Conservation (phyloP, 345 rosid genomes). For the Pistacia atlantica region DNA sequence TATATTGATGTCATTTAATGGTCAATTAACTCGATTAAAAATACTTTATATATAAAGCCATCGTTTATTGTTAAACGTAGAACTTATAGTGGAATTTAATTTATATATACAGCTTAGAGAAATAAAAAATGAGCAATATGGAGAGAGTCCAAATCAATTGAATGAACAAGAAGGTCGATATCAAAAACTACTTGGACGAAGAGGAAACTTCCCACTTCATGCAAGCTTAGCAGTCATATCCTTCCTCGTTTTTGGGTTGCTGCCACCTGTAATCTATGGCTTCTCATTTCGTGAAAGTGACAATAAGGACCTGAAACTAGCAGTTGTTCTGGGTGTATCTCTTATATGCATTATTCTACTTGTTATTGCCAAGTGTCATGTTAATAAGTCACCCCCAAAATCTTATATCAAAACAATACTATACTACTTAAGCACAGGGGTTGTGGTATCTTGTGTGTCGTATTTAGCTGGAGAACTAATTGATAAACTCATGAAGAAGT, state of each 20-base stretch:
- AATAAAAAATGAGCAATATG: conserved; percentile 40
- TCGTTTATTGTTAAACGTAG: too few species aligned
- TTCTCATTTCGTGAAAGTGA: conserved; percentile 52
- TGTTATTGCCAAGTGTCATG: conserved; percentile 60
- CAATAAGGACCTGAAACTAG: conserved; percentile 54
- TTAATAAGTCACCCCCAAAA: conserved; percentile 34
- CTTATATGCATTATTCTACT: conserved; percentile 61
- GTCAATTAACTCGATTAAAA: too few species aligned
- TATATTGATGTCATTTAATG: background rate
- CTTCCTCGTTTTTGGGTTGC: conserved; percentile 49
- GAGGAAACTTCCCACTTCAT: conserved; percentile 51
- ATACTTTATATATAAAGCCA: too few species aligned
- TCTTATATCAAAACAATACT: conserved; percentile 50
- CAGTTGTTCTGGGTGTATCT: conserved; percentile 54
- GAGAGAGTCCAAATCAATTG: conserved; percentile 22
- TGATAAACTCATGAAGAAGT: conserved; percentile 42
- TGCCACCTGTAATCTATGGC: conserved; percentile 61
- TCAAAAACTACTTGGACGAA: conserved; percentile 47
- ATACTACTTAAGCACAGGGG: conserved; percentile 41
- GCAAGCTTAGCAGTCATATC: conserved; percentile 51
- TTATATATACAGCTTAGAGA: conserved; percentile 59
- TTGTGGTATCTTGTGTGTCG: conserved; percentile 60
- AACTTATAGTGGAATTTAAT: too few species aligned
- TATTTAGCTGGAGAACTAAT: conserved; percentile 58
- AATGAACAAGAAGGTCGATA: conserved; percentile 31